phyloP scores from a whole-genome alignment of 75 land plant genomes.

The Picea glauca region DNA sequence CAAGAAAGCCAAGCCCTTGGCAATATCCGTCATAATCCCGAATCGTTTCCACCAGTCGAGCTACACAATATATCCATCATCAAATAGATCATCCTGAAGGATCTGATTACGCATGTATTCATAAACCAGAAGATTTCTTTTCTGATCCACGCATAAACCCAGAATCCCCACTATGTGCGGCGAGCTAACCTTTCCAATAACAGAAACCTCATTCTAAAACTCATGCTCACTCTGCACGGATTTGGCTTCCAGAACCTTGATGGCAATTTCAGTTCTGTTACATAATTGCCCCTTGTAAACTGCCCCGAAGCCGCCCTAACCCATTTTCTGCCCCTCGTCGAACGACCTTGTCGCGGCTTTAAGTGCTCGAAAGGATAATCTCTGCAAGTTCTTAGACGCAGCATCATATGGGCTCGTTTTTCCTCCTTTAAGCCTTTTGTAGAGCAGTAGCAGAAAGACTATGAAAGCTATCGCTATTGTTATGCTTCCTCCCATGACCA shows the following conservation, averaged over 20 bases:
- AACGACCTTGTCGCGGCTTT: conserved; percentile 69
- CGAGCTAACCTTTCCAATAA: conserved; percentile 37
- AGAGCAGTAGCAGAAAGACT: not conserved
- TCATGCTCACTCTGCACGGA: conserved; percentile 92
- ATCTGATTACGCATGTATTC: conserved; percentile 84
- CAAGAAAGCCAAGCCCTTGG: too few species aligned
- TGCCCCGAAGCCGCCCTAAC: too few species aligned
- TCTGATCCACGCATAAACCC: conserved; percentile 58
- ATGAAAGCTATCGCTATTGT: conserved; percentile 2
- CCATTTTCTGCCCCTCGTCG: conserved; percentile 12
- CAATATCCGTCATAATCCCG: too few species aligned
- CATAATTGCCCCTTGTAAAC: conserved; percentile 11
- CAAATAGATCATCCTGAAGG: conserved; percentile 40
- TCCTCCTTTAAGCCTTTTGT: not conserved
- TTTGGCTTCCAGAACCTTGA: conserved; percentile 75
- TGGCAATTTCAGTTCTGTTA: conserved; percentile 43
- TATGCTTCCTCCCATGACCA: not conserved
- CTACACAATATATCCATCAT: too few species aligned
- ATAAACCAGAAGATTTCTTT: conserved; percentile 63
- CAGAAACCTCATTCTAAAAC: conserved; percentile 84
- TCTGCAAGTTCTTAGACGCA: conserved; percentile 23
- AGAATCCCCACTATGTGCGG: conserved; percentile 48
- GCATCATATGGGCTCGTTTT: not conserved
- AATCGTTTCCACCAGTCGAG: too few species aligned
- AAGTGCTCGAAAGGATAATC: conserved; percentile 59